Conservation (phyloP, 2,329 filamentous ascomycete genomes). For the Biscogniauxia sp. region DNA sequence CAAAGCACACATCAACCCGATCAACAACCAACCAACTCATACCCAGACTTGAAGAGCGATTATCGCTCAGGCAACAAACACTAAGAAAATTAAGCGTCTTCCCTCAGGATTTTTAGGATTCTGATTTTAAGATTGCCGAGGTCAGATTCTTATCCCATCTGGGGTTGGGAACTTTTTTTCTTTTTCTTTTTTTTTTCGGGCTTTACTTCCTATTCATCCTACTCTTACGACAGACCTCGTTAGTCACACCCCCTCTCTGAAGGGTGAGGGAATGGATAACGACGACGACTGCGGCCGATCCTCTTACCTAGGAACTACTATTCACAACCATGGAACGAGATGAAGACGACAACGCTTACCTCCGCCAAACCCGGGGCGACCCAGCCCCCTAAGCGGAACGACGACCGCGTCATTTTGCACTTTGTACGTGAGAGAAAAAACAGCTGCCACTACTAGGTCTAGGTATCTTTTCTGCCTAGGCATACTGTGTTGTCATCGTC, state of each 20-base stretch:
- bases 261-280: too few species aligned
- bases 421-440: conserved; percentile 57
- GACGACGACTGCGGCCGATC: background rate
- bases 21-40: too few species aligned
- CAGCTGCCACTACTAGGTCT: background rate
- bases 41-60: too few species aligned
- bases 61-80: background rate
- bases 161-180: background rate
- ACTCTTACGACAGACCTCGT: background rate
- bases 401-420: conserved; percentile 72
- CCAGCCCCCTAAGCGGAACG: conserved; percentile 44
- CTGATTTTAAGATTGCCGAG: background rate
- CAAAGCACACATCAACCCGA: too few species aligned
- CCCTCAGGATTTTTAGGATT: background rate
- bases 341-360: conserved; percentile 24
- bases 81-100: background rate
- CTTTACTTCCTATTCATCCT: too few species aligned
- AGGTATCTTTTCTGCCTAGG: background rate
- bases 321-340: conserved; percentile 29
- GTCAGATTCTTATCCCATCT: background rate
- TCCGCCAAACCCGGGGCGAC: conserved; percentile 16
- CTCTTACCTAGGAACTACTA: background rate
- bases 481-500: background rate
- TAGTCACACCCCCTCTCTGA: background rate
- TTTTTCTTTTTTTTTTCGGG: too few species aligned